Evolutionary conservation across 495 filamentous ascomycete genomes (phyloP).

Genomic region (Cairneyella variabilis): DNA sequence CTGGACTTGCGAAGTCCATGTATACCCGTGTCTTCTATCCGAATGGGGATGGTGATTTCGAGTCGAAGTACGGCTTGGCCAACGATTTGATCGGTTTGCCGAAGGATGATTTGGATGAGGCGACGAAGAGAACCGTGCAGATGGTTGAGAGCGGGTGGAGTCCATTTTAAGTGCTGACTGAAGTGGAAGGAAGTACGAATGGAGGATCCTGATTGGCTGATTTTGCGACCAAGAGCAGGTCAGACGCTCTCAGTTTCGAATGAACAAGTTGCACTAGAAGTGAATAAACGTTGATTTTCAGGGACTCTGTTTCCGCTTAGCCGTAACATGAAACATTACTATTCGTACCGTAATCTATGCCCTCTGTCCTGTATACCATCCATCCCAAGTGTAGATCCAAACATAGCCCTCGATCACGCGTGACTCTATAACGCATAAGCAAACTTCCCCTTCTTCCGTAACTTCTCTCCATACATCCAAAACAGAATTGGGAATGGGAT

Average conservation of each 20-base stretch:
- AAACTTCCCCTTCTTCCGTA: conserved; percentile 12
- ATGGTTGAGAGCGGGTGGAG: conserved; percentile 17
- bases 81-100: conserved; percentile 15
- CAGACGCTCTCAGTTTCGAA: too few species aligned
- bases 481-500: conserved; percentile 69
- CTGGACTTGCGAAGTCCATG: conserved; percentile 10
- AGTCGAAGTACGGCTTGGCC: conserved; percentile 6
- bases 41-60: conserved; percentile 15
- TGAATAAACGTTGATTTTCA: too few species aligned
- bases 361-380: too few species aligned
- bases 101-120: conserved; percentile 17
- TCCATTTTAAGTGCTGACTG: conserved; percentile 11
- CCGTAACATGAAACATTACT: too few species aligned
- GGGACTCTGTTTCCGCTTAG: too few species aligned
- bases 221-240: too few species aligned
- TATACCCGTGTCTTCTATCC: conserved; percentile 20
- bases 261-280: too few species aligned
- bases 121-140: conserved; percentile 18
- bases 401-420: too few species aligned
- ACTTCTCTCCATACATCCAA: conserved; percentile 54
- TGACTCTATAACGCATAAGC: conserved; percentile 11
- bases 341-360: too few species aligned
- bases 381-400: too few species aligned
- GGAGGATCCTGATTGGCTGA: too few species aligned
- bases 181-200: too few species aligned